These are phyloP conservation scores for Cubamyces sp. DNA, from an alignment of 768 basidiomycete genomes.

Conservation along the genomic window DNA sequence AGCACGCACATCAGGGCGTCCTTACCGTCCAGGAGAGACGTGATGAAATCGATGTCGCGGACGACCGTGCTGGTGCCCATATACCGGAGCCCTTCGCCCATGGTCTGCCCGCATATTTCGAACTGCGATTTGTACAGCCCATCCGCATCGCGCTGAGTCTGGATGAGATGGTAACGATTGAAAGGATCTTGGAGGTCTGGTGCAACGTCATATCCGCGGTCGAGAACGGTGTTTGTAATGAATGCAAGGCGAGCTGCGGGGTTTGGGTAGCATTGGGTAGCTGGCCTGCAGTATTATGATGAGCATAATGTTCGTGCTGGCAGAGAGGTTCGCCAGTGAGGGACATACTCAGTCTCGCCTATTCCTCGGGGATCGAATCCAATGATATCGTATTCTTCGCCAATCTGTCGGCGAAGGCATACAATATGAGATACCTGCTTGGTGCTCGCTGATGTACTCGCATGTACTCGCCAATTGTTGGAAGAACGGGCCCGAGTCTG, in stretches of 20 bases:
- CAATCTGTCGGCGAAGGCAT: slow-evolving; percentile 18
- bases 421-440: neutral
- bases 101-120: slow-evolving; percentile 32
- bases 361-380: slow-evolving; percentile 40
- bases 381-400: slow-evolving; percentile 34
- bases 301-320: neutral
- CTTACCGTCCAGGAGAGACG: slow-evolving; percentile 32
- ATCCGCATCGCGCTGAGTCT: slow-evolving; percentile 29
- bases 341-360: slow-evolving; percentile 32
- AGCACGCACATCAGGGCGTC: slow-evolving; percentile 31
- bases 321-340: no score
- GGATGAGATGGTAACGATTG: slow-evolving; percentile 28
- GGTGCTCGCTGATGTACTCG: no score
- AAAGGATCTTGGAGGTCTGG: slow-evolving; percentile 29
- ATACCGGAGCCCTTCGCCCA: slow-evolving; percentile 34
- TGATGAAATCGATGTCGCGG: slow-evolving; percentile 39
- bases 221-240: slow-evolving; percentile 32
- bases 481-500: slow-evolving; percentile 8
- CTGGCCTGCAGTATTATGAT: slow-evolving; percentile 24
- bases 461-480: slow-evolving; percentile 20
- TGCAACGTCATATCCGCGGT: slow-evolving; percentile 32
- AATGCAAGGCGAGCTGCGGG: slow-evolving; percentile 31
- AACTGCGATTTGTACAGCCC: slow-evolving; percentile 32
- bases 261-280: slow-evolving; percentile 32
- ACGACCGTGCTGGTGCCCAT: slow-evolving; percentile 39